phyloP scores from a whole-genome alignment of 2,329 filamentous ascomycete genomes.

The Sporothrix sp. region DNA sequence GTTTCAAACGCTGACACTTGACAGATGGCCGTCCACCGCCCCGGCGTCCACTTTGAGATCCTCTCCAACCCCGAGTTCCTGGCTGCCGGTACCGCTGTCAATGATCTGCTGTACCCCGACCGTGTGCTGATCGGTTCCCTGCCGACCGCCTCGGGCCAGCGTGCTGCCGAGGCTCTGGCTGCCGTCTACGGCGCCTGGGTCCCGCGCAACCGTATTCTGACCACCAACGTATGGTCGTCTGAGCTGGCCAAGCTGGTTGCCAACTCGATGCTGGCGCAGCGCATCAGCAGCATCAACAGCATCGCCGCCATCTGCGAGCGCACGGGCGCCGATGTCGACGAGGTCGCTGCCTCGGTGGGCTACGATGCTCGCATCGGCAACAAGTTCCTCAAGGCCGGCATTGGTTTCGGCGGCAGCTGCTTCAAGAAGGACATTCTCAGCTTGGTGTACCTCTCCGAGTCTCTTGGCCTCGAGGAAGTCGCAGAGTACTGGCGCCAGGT shows the following conservation, averaged over 20 bases:
- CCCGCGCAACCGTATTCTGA: slow-evolving; percentile 54
- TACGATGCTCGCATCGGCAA: slow-evolving; percentile 62
- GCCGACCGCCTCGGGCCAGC: slow-evolving; percentile 47
- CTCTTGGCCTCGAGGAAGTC: slow-evolving; percentile 58
- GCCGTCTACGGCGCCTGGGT: slow-evolving; percentile 65
- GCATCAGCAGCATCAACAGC: slow-evolving; percentile 72
- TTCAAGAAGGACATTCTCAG: slow-evolving; percentile 74
- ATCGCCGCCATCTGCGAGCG: slow-evolving; percentile 72
- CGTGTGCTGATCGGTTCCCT: slow-evolving; percentile 66
- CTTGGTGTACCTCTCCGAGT: slow-evolving; percentile 63
- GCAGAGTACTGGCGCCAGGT: slow-evolving; percentile 67
- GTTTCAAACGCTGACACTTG: not conserved
- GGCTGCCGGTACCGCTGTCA: slow-evolving; percentile 65
- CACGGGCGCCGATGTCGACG: slow-evolving; percentile 65
- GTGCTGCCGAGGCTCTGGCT: slow-evolving; percentile 54
- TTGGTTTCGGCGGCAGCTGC: slow-evolving; percentile 72
- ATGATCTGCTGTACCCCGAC: slow-evolving; percentile 60
- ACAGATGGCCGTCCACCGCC: slow-evolving; percentile 48
- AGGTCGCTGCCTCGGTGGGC: slow-evolving; percentile 58
- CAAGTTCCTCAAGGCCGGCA: slow-evolving; percentile 62
- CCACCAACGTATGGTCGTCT: slow-evolving; percentile 66
- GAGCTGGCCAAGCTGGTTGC: slow-evolving; percentile 71
- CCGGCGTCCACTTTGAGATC: slow-evolving; percentile 60
- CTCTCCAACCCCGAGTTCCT: slow-evolving; percentile 77
- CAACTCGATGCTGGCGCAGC: slow-evolving; percentile 71